Base-by-base conservation (phyloP, 2,329 filamentous ascomycete species). In the Capronia americana region DNA sequence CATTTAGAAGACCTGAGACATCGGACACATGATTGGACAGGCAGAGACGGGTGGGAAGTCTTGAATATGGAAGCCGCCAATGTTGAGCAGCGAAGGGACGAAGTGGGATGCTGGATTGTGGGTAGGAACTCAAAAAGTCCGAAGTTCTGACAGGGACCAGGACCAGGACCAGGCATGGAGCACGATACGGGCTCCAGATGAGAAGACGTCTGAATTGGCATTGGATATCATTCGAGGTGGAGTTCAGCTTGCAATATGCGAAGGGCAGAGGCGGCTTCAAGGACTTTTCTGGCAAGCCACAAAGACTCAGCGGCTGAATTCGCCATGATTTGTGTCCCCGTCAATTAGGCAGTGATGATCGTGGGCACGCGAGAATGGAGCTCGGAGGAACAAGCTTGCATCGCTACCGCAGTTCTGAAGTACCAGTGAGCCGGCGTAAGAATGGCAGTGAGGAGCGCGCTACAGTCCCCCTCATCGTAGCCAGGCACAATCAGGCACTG, bases 81-180 rank as follows among this genome's bases (percentile, higher is more conserved):
- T 54, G 63, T 64, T 58, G 58, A 68, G 65, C 54, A 56, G 30
- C 26, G 46, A 59, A 32, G 26, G 41, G 56, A 61, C 41, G 62
- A 38, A 59, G 57, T 60, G 59, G 62, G 46, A 65, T 65, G 53
- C 62, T 61, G 68, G 61, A 51, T 61, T 54, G 62, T 65, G 57
- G 41, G 32, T 59, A 10, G 48, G 24, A 34, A 28, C 24, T 55
- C 53, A 34, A 55, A 55, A 30, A 34, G 53, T 32, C 12, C 20
- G 58, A 38, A 41, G 32, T 66, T 64, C 63, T 70, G 68, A 67
- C 67, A 65, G 61, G 56, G 61, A 69, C 67, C 24, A 55, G 65
- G 61, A 69, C 67, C 24, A 55, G 65, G 65, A 53, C 51, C 48
- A 61, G 65, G 59, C 46, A 61, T 53, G 20, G 46, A 61, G 44